Evolutionary conservation across 352 stramenopile species (phyloP).

Genomic region (Phytopythium vexans): DNA sequence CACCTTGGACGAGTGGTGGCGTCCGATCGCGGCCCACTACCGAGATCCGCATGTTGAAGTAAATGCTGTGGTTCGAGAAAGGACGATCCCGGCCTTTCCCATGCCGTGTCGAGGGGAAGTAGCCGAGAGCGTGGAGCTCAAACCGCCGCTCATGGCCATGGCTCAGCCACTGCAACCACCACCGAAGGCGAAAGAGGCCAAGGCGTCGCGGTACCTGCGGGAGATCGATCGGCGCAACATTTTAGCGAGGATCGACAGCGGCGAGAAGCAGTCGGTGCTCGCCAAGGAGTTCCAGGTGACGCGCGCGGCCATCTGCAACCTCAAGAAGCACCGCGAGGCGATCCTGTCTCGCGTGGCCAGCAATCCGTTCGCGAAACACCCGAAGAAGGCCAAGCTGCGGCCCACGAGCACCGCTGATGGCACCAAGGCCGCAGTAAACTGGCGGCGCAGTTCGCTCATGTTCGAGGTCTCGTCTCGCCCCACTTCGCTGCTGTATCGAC

Average conservation of each 20-base stretch:
- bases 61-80: too few species aligned
- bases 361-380: slow-evolving; percentile 45
- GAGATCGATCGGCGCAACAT: slow-evolving; percentile 52
- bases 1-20: too few species aligned
- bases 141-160: not conserved
- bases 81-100: too few species aligned
- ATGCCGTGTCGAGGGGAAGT: too few species aligned
- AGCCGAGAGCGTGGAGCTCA: not conserved
- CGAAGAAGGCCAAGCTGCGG: slow-evolving; percentile 16
- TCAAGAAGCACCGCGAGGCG: slow-evolving; percentile 44
- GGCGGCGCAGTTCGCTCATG: not conserved
- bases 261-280: slow-evolving; percentile 44
- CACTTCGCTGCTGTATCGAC: not conserved
- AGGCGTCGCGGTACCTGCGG: slow-evolving; percentile 35
- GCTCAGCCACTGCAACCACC: not conserved
- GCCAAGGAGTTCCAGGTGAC: slow-evolving; percentile 62
- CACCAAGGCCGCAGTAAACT: not conserved
- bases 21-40: not conserved
- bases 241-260: slow-evolving; percentile 29
- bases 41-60: not conserved
- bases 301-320: slow-evolving; percentile 53
- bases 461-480: not conserved
- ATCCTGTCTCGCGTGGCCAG: slow-evolving; percentile 35
- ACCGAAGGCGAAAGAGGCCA: slow-evolving; percentile 7
- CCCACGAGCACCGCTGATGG: not conserved